These are phyloP conservation scores for Fusarium tjaetaba DNA, from an alignment of 2,329 filamentous ascomycete species.

Conservation along the genomic window DNA sequence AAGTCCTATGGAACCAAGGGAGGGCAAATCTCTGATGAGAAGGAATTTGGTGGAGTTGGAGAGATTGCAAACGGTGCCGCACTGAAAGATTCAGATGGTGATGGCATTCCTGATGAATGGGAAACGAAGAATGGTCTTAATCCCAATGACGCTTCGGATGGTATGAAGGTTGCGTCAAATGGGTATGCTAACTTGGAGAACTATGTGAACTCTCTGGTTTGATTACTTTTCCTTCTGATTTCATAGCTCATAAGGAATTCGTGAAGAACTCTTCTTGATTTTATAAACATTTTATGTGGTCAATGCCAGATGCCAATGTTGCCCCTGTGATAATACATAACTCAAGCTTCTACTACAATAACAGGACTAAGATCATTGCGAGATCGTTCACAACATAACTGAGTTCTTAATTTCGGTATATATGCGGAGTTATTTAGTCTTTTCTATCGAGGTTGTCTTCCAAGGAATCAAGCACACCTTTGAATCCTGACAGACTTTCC, in stretches of 20 bases:
- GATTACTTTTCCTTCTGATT: background rate
- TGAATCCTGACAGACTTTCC: background rate
- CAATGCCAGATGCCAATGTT: background rate
- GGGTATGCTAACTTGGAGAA: conserved; percentile 60
- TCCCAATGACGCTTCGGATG: conserved; percentile 52
- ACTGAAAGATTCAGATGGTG: conserved; percentile 57
- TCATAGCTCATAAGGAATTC: background rate
- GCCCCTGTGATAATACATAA: background rate
- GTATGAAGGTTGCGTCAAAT: conserved; percentile 53
- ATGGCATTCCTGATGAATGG: conserved; percentile 61
- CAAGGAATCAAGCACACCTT: background rate
- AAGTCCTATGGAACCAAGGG: conserved; percentile 57
- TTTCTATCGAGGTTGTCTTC: background rate
- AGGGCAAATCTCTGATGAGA: conserved; percentile 58
- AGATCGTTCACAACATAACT: too few species aligned
- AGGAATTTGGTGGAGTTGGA: conserved; percentile 53
- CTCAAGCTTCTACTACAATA: background rate
- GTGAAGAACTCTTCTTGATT: background rate
- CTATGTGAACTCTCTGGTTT: conserved; percentile 60
- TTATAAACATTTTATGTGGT: too few species aligned
- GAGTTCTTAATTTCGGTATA: background rate
- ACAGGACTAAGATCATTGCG: too few species aligned
- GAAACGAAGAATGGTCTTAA: conserved; percentile 56
- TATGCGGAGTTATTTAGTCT: background rate
- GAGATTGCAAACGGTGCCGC: conserved; percentile 51